Evolutionary conservation across 2,329 filamentous ascomycete genomes (phyloP).

Genomic region (Chaetomium sp.): DNA sequence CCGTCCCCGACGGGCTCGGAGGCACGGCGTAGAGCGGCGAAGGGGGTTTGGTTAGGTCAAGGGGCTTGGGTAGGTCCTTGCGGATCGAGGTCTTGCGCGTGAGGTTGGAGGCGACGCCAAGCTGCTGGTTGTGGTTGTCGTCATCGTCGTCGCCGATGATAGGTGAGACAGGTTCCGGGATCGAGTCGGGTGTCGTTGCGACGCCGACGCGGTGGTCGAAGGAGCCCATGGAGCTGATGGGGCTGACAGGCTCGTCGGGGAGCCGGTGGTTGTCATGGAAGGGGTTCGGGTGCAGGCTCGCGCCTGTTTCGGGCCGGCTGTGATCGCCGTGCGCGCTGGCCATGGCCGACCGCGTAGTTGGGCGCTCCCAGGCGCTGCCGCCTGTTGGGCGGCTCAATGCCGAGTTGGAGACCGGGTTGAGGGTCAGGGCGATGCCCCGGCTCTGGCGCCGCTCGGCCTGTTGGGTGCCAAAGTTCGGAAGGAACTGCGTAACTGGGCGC

Average conservation of each 20-base stretch:
- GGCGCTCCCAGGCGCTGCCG: conserved; percentile 52
- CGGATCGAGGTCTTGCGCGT: conserved; percentile 60
- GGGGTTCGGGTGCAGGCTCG: conserved; percentile 59
- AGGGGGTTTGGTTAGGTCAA: conserved; percentile 56
- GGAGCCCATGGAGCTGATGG: conserved; percentile 40
- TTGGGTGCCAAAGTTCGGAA: conserved; percentile 60
- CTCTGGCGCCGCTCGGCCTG: conserved; percentile 53
- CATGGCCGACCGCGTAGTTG: conserved; percentile 38
- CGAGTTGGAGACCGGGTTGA: conserved; percentile 36
- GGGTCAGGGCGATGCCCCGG: conserved; percentile 50
- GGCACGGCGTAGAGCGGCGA: conserved; percentile 44
- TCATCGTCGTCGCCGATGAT: conserved; percentile 26
- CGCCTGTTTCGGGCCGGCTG: conserved; percentile 40
- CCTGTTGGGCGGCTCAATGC: conserved; percentile 38
- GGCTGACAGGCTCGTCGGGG: conserved; percentile 42
- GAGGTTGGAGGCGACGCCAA: conserved; percentile 40
- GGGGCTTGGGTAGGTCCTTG: conserved; percentile 52
- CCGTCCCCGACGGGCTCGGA: conserved; percentile 63
- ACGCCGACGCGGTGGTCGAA: conserved; percentile 42
- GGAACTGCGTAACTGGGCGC: conserved; percentile 81
- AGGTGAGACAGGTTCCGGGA: conserved; percentile 36
- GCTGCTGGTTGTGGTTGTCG: neutral
- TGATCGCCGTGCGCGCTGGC: conserved; percentile 20
- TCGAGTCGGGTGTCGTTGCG: conserved; percentile 41
- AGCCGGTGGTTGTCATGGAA: conserved; percentile 65